Percentiles rank a stretch among this genome's conserved stretches.
Conservation (phyloP, 768 basidiomycete genomes). For the Tylopilus vinaceipallidus region DNA sequence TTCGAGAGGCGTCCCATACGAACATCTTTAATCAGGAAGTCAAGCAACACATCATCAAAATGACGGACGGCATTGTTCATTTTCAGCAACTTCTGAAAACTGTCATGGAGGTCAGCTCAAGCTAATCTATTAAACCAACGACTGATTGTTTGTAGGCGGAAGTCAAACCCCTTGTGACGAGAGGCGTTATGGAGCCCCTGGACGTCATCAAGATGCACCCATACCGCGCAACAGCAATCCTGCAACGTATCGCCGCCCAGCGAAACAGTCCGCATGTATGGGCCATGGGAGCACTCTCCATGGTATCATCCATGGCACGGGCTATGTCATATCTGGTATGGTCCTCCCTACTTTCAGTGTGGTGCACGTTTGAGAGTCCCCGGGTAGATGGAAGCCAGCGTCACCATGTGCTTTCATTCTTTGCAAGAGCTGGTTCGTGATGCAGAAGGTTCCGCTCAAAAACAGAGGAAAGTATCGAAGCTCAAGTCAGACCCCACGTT, state of each 20-base stretch:
- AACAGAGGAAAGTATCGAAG: constrained; percentile 42
- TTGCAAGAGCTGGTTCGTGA: constrained; percentile 52
- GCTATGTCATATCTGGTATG: constrained; percentile 88
- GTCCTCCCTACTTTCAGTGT: neutral
- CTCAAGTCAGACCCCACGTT: constrained; percentile 57
- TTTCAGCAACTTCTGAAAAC: constrained; percentile 66
- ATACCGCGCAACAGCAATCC: constrained; percentile 50
- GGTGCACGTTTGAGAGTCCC: neutral
- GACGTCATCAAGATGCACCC: constrained; percentile 67
- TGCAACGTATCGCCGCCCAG: constrained; percentile 39
- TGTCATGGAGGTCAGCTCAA: constrained; percentile 66
- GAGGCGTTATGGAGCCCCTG: constrained; percentile 46
- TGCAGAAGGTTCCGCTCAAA: constrained; percentile 29
- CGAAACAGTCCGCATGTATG: constrained; percentile 38
- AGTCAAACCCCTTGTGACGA: constrained; percentile 34
- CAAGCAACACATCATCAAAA: constrained; percentile 73
- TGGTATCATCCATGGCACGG: constrained; percentile 61
- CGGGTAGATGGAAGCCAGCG: constrained; percentile 75
- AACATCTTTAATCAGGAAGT: constrained; percentile 48
- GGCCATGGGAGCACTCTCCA: constrained; percentile 50
- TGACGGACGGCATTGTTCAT: constrained; percentile 62
- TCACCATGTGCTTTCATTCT: constrained; percentile 70
- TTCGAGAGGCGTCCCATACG: constrained; percentile 1
- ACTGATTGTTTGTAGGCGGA: constrained; percentile 27
- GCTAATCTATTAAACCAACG: neutral